These are phyloP conservation scores for Xanthoconium separans DNA, from an alignment of 1,284 basidiomycete species.

Conservation along the genomic window DNA sequence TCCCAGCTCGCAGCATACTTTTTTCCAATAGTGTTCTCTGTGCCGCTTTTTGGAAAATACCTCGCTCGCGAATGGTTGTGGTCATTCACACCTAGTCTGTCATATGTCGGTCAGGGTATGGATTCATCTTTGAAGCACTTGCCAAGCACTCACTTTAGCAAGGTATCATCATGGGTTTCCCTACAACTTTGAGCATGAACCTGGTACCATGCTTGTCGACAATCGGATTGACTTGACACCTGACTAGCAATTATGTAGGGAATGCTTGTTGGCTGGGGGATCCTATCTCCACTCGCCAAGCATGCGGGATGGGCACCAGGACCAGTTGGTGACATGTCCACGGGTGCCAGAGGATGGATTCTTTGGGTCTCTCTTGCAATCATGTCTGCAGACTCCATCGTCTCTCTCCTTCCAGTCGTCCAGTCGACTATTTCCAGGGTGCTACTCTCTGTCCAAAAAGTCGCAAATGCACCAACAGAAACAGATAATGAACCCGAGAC, in stretches of 20 bases:
- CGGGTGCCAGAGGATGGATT: slow-evolving; percentile 89
- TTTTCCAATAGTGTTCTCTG: slow-evolving; percentile 87
- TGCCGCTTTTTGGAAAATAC: slow-evolving; percentile 88
- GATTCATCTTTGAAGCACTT: not conserved
- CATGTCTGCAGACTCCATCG: slow-evolving; percentile 89
- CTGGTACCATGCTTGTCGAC: slow-evolving; percentile 46
- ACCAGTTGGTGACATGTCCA: slow-evolving; percentile 79
- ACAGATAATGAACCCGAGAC: slow-evolving; percentile 77
- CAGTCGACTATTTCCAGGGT: slow-evolving; percentile 51
- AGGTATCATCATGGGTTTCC: slow-evolving; percentile 98
- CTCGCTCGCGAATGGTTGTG: slow-evolving; percentile 90
- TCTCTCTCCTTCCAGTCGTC: slow-evolving; percentile 78
- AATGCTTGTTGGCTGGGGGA: slow-evolving; percentile 94
- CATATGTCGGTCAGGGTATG: slow-evolving; percentile 86
- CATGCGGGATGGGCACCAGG: slow-evolving; percentile 87
- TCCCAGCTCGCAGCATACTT: slow-evolving; percentile 75
- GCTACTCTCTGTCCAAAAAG: slow-evolving; percentile 26
- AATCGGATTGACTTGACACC: not conserved
- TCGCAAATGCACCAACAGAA: slow-evolving; percentile 21
- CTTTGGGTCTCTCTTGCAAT: slow-evolving; percentile 94
- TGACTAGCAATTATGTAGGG: slow-evolving; percentile 48
- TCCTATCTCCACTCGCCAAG: slow-evolving; percentile 87
- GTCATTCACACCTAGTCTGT: slow-evolving; percentile 91
- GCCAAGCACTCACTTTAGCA: slow-evolving; percentile 2
- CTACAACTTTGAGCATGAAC: slow-evolving; percentile 93